phyloP scores from a whole-genome alignment of 202 grass and related monocot genomes.

The Brachypodium distachyon region DNA sequence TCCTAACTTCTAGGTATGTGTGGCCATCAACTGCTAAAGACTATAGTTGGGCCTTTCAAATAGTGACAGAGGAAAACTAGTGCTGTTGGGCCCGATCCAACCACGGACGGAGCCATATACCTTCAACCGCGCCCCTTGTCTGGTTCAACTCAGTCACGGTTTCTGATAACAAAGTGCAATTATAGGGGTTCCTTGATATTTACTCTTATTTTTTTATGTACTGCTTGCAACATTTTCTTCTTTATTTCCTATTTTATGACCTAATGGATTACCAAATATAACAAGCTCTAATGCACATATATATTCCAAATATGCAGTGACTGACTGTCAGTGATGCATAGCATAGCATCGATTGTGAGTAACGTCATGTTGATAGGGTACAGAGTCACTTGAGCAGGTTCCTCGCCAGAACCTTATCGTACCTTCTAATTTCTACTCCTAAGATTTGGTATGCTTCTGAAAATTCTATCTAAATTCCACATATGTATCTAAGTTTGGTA shows the following conservation, averaged over 20 bases:
- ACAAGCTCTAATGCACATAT: slow-evolving; percentile 1
- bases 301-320: background rate
- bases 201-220: background rate
- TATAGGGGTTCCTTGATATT: no score
- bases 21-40: background rate
- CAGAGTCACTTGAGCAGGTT: background rate
- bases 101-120: no score
- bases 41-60: background rate
- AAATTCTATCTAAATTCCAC: background rate
- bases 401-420: background rate
- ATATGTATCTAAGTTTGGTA: background rate
- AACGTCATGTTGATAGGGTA: background rate
- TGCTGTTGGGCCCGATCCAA: background rate
- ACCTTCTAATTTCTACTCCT: background rate
- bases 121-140: no score
- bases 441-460: background rate
- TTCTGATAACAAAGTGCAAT: no score
- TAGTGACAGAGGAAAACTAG: background rate
- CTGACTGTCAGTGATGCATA: background rate
- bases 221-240: background rate
- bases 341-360: background rate
- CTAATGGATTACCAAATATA: background rate
- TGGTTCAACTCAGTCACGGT: no score
- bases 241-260: background rate
- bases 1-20: background rate